phyloP scores from a whole-genome alignment of 1,139 yeast species.

The Diutina ranongensis region DNA sequence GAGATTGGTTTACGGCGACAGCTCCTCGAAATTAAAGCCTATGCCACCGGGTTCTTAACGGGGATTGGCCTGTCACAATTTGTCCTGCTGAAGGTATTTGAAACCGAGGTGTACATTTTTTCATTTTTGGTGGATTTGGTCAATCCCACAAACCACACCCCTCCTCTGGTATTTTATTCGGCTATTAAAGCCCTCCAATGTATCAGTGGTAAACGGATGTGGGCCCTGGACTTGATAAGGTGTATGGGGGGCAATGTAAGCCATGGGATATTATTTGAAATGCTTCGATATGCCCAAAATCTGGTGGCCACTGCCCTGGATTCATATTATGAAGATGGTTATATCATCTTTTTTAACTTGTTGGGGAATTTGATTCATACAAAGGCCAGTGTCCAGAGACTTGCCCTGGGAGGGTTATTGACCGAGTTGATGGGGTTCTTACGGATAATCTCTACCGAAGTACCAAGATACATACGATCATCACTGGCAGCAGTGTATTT shows the following conservation, averaged over 20 bases:
- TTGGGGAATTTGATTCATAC: conserved; percentile 47
- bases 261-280: conserved; percentile 73
- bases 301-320: conserved; percentile 27
- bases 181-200: conserved; percentile 64
- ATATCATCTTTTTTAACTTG: conserved; percentile 44
- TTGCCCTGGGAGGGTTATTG: conserved; percentile 61
- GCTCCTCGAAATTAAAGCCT: conserved; percentile 52
- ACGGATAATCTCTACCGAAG: conserved; percentile 26
- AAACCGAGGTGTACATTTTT: conserved; percentile 65
- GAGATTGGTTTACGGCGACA: conserved; percentile 45
- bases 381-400: conserved; percentile 33
- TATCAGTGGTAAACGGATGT: conserved; percentile 54
- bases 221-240: conserved; percentile 69
- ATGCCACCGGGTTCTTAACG: conserved; percentile 47
- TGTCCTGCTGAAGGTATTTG: conserved; percentile 56
- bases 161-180: conserved; percentile 43
- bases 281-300: conserved; percentile 49
- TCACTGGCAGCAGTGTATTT: conserved; percentile 58
- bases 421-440: conserved; percentile 56
- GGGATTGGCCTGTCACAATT: conserved; percentile 42
- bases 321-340: conserved; percentile 32
- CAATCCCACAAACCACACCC: conserved; percentile 38
- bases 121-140: conserved; percentile 61
- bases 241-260: conserved; percentile 86
- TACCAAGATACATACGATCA: conserved; percentile 37